Base-by-base conservation (phyloP, 2,329 filamentous ascomycete genomes). In the Stagonosporopsis cucurbitacearum region DNA sequence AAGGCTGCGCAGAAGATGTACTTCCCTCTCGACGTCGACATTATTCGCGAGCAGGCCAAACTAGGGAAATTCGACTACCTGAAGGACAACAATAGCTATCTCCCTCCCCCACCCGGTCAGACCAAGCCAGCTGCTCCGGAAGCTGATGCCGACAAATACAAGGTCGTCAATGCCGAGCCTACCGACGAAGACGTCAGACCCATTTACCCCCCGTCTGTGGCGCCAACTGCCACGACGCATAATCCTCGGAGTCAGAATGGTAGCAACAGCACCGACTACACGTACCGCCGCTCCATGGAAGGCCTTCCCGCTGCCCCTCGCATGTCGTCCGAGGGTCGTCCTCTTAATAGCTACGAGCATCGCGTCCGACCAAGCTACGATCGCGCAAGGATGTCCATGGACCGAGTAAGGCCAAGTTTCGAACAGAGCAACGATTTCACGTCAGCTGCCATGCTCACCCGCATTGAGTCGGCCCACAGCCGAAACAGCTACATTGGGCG, bases 1-100 rank as follows among this genome's bases (percentile, higher is more conserved):
- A 99, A 99, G 79, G 82, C 88, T 28, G 78, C 95, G 45, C 95
- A 98, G 76, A 99, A 99, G 78, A 90, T 96, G 50, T 98, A 92
- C 78, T 91, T 89, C 75, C 95, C 95, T 4, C 88, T 89, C 64
- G 95, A 99, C 69, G 82, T 97, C 55, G 95, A 99, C 74, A 96
- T 99, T 62, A 88, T 99, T 69, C 91, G 95, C 43, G 95, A 99
- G 76, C 92, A 98, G 79, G 87, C 96, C 58, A 86, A 86, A 25
- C 82, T 88, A 78, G 95, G 95, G 64, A 88, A 88, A 70, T 98
- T 96, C 74, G 86, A 89, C 63, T 86, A 92, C 67, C 81, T 94
- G 45, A 84, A 87, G 52, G 75, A 85, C 36, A 79, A 80, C 47
- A 82, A 82, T 49, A 78, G 80, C 6, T 80, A 79, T 39, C 72